A percentile compares a stretch with the other conserved stretches of the same genome.
Evolutionary conservation across 495 filamentous ascomycete genomes (phyloP).

Genomic region (Baudoinia panamericana): DNA sequence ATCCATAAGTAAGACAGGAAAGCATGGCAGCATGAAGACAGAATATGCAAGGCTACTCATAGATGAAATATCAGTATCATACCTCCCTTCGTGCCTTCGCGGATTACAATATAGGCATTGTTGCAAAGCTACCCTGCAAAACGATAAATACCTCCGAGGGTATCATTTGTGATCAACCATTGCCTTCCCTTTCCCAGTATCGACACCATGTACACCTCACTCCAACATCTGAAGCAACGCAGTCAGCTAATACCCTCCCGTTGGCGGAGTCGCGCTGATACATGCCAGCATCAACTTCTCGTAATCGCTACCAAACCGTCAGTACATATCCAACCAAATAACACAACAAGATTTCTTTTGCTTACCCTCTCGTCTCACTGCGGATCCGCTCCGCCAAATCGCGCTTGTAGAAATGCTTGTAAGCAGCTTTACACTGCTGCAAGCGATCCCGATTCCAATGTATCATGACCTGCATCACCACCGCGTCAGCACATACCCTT

Average conservation of each 20-base stretch:
- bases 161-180: too few relatives aligned
- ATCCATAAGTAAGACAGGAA: too few relatives aligned
- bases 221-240: not conserved
- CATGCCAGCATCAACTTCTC: slow-evolving; percentile 49
- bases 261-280: slow-evolving; percentile 6
- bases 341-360: too few relatives aligned
- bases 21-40: too few relatives aligned
- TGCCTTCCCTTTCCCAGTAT: not conserved
- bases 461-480: slow-evolving; percentile 41
- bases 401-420: slow-evolving; percentile 47
- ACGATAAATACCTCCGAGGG: too few relatives aligned
- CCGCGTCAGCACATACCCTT: too few relatives aligned
- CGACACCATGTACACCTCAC: not conserved
- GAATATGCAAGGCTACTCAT: too few relatives aligned
- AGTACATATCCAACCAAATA: too few relatives aligned
- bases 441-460: slow-evolving; percentile 70
- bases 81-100: too few relatives aligned
- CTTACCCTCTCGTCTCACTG: slow-evolving; percentile 59
- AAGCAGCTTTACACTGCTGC: slow-evolving; percentile 60
- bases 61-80: too few relatives aligned
- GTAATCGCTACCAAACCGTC: slow-evolving; percentile 45
- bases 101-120: too few relatives aligned
- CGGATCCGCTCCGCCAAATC: slow-evolving; percentile 52
- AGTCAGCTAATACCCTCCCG: slow-evolving; percentile 1
- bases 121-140: too few relatives aligned